A percentile compares a stretch with the other conserved stretches of the same genome.
phyloP scores from a whole-genome alignment of 2,329 filamentous ascomycete species.

The Hymenoscyphus occultus region DNA sequence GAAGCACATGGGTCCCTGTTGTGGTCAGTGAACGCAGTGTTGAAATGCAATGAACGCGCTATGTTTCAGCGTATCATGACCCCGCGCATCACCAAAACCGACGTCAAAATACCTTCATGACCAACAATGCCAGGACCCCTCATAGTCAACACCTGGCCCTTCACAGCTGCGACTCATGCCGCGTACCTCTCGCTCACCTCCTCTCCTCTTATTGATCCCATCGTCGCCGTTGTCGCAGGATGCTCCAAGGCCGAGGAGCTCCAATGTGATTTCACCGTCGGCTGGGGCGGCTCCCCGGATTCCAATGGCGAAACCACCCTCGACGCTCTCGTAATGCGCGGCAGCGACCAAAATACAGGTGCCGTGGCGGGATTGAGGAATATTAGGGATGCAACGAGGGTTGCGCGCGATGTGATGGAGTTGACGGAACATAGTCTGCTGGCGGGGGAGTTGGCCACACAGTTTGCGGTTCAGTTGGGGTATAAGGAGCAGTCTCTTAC shows the following conservation, averaged over 20 bases:
- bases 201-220: neutral
- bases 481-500: slow-evolving; percentile 3
- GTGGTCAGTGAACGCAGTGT: neutral
- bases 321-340: slow-evolving; percentile 8
- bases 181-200: slow-evolving; percentile 1
- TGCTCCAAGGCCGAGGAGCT: slow-evolving; percentile 7
- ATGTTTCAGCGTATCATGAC: neutral
- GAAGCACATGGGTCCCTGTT: neutral
- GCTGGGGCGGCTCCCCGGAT: slow-evolving; percentile 7
- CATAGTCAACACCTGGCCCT: slow-evolving; percentile 10
- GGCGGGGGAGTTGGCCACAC: slow-evolving; percentile 2
- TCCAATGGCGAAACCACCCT: slow-evolving; percentile 9
- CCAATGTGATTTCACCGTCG: slow-evolving; percentile 7
- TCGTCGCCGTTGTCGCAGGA: slow-evolving; percentile 1
- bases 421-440: slow-evolving; percentile 8
- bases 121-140: slow-evolving; percentile 3
- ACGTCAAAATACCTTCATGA: neutral
- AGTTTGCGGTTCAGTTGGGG: slow-evolving; percentile 1
- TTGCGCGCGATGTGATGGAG: slow-evolving; percentile 7
- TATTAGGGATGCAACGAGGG: slow-evolving; percentile 6
- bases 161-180: slow-evolving; percentile 4
- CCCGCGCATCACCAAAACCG: neutral
- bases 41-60: neutral
- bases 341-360: slow-evolving; percentile 8
- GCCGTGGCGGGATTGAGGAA: slow-evolving; percentile 5